These are phyloP conservation scores for Lactifluus subvellereus DNA, from an alignment of 768 basidiomycete species.

Conservation along the genomic window DNA sequence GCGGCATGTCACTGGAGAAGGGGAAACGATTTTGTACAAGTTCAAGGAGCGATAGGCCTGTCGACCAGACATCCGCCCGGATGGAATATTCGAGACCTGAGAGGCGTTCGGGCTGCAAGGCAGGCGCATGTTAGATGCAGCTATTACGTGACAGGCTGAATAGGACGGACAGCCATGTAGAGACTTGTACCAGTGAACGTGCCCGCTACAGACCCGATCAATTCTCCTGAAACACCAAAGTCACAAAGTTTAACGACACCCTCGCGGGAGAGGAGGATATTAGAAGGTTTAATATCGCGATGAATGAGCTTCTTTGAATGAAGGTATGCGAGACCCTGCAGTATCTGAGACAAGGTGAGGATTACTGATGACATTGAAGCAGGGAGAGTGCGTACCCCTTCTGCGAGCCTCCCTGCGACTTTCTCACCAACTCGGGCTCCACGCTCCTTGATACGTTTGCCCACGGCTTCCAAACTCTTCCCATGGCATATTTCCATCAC, in stretches of 20 bases:
- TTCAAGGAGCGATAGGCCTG: conserved; percentile 90
- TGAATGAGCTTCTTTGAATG: conserved; percentile 91
- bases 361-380: conserved; percentile 17
- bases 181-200: conserved; percentile 98
- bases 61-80: conserved; percentile 96
- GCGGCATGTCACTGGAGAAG: conserved; percentile 83
- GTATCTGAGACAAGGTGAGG: conserved; percentile 42
- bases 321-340: conserved; percentile 91
- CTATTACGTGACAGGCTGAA: conserved; percentile 12
- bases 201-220: conserved; percentile 84
- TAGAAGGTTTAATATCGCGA: conserved; percentile 92
- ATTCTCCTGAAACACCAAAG: conserved; percentile 96
- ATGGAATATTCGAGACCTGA: conserved; percentile 89
- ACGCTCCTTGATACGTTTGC: conserved; percentile 74
- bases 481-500: conserved; percentile 90
- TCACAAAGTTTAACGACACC: conserved; percentile 91
- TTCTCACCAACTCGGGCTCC: conserved; percentile 78
- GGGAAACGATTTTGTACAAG: conserved; percentile 93
- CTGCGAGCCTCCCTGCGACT: conserved; percentile 87
- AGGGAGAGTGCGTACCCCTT: conserved; percentile 57
- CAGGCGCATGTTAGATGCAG: conserved; percentile 18
- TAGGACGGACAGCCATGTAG: conserved; percentile 90
- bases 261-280: conserved; percentile 82
- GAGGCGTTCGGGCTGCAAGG: conserved; percentile 82
- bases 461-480: conserved; percentile 84